phyloP scores from a whole-genome alignment of 2,329 filamentous ascomycete genomes.

The Fusarium clavum region DNA sequence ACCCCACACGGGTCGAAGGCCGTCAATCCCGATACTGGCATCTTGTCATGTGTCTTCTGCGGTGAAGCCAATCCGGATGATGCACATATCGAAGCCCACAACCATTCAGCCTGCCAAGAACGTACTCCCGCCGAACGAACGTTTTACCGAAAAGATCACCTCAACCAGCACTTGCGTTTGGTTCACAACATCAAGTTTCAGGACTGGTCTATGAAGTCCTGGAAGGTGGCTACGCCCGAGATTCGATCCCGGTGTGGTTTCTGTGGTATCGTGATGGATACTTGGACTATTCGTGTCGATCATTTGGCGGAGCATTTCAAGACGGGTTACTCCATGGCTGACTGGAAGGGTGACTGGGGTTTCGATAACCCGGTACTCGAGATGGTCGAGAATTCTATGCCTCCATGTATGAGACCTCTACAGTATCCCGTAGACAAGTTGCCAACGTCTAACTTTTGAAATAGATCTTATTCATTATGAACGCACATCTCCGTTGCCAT shows the following conservation, averaged over 20 bases:
- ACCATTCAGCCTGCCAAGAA: slow-evolving; percentile 74
- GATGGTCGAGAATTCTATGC: slow-evolving; percentile 75
- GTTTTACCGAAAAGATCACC: slow-evolving; percentile 74
- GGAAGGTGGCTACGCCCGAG: slow-evolving; percentile 70
- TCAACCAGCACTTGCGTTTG: slow-evolving; percentile 73
- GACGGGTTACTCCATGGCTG: slow-evolving; percentile 72
- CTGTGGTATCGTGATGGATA: slow-evolving; percentile 71
- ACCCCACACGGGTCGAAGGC: slow-evolving; percentile 67
- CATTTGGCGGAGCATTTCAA: slow-evolving; percentile 77
- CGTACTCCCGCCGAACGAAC: slow-evolving; percentile 70
- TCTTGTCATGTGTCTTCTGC: slow-evolving; percentile 69
- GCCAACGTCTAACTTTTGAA: slow-evolving; percentile 56
- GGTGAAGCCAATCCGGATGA: slow-evolving; percentile 65
- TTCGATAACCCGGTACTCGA: slow-evolving; percentile 70
- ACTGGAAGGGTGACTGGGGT: slow-evolving; percentile 78
- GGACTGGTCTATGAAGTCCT: slow-evolving; percentile 73
- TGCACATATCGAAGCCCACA: slow-evolving; percentile 68
- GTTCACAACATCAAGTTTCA: slow-evolving; percentile 72
- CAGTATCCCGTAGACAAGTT: slow-evolving; percentile 53
- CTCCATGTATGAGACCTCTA: slow-evolving; percentile 66
- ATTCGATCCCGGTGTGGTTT: slow-evolving; percentile 75
- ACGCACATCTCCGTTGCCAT: slow-evolving; percentile 67
- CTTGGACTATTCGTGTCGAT: slow-evolving; percentile 70
- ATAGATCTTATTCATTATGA: slow-evolving; percentile 74
- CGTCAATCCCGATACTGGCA: slow-evolving; percentile 69